Evolutionary conservation across 257 asterid species (phyloP).

Genomic region (Nicotiana sylvestris): DNA sequence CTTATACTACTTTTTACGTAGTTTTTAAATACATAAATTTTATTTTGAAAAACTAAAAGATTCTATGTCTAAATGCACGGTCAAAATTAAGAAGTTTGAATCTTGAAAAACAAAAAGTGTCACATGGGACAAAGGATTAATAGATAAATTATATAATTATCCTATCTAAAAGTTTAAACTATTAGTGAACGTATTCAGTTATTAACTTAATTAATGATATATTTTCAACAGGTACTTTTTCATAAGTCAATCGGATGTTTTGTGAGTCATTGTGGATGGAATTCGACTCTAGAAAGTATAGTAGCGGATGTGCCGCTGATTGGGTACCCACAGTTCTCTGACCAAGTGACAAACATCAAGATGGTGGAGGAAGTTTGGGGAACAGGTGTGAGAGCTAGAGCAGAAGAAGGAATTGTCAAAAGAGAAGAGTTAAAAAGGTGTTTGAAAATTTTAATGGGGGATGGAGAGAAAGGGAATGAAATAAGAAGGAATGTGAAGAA

Average conservation of each 20-base stretch:
- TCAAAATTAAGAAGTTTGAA: too few relatives aligned
- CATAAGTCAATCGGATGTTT: slow-evolving; percentile 56
- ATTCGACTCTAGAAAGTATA: slow-evolving; percentile 52
- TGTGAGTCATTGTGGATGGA: slow-evolving; percentile 65
- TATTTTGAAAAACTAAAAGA: too few relatives aligned
- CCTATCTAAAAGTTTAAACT: too few relatives aligned
- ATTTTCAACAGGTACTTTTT: neutral
- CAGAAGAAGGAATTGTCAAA: slow-evolving; percentile 27
- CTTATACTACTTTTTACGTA: too few relatives aligned
- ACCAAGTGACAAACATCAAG: slow-evolving; percentile 56
- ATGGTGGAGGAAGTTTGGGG: slow-evolving; percentile 51
- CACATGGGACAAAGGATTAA: too few relatives aligned
- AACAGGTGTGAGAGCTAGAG: slow-evolving; percentile 37
- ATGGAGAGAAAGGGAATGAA: slow-evolving; percentile 25
- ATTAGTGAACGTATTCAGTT: too few relatives aligned
- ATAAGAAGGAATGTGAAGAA: slow-evolving; percentile 32
- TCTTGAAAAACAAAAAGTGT: too few relatives aligned
- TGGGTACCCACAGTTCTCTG: slow-evolving; percentile 47
- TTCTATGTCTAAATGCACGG: too few relatives aligned
- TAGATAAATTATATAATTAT: too few relatives aligned
- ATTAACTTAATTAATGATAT: neutral
- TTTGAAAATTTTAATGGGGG: slow-evolving; percentile 42
- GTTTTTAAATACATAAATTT: too few relatives aligned
- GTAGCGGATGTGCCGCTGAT: slow-evolving; percentile 39
- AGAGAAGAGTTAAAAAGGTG: slow-evolving; percentile 47